These are phyloP conservation scores for Diplodia mutila DNA, from an alignment of 2,329 filamentous ascomycete species.

Conservation along the genomic window DNA sequence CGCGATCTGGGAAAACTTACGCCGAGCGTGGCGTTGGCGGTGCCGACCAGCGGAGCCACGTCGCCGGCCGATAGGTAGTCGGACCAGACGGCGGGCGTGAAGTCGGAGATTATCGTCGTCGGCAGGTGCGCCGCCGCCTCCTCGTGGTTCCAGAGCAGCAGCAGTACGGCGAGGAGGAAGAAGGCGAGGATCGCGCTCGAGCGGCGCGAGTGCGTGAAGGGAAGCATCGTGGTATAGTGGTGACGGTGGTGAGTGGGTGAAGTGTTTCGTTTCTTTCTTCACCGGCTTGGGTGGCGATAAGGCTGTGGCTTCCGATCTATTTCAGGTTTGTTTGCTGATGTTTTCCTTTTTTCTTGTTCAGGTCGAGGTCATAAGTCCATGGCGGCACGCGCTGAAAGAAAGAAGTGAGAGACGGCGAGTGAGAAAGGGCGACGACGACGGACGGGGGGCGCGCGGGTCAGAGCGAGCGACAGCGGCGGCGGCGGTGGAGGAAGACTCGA, in stretches of 20 bases:
- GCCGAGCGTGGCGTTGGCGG: slow-evolving; percentile 25
- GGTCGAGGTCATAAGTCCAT: slow-evolving; percentile 2
- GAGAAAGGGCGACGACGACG: background rate
- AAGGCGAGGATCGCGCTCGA: slow-evolving; percentile 23
- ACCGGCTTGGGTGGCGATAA: background rate
- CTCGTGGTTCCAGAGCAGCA: slow-evolving; percentile 19
- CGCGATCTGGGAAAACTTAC: too few species aligned
- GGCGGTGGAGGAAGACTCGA: background rate
- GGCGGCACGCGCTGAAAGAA: background rate
- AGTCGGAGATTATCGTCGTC: background rate
- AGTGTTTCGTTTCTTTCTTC: background rate
- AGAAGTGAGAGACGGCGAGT: background rate
- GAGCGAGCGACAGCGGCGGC: background rate
- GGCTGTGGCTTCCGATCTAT: background rate
- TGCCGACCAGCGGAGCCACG: slow-evolving; percentile 11
- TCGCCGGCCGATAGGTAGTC: slow-evolving; percentile 4
- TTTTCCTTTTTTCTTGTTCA: background rate
- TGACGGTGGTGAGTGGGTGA: background rate
- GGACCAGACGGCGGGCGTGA: slow-evolving; percentile 9
- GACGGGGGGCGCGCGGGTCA: background rate
- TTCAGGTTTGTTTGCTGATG: background rate
- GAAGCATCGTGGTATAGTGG: background rate
- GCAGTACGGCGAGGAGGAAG: slow-evolving; percentile 7
- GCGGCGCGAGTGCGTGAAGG: slow-evolving; percentile 23
- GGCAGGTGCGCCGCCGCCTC: slow-evolving; percentile 1